Base-by-base conservation (phyloP, 805 yeast species). In the Candida alai region DNA sequence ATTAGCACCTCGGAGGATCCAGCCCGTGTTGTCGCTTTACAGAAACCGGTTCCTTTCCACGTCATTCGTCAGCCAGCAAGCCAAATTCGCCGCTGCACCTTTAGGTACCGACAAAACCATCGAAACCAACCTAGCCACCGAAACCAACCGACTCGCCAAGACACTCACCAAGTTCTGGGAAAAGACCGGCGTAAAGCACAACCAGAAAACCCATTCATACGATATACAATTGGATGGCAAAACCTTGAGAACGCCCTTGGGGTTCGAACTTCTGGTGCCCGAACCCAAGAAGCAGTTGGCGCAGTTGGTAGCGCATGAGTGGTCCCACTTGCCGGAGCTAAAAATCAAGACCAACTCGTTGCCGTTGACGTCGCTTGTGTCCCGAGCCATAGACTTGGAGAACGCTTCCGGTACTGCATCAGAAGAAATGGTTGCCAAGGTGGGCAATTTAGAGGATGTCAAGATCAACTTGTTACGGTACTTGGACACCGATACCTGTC, bases 401-500 rank as follows among this genome's bases (percentile, higher is more conserved):
- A 26, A 30, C 5, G 35, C 34, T 8, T 56, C 65, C 20, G 42
- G 41, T 0, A 56, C 60, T 2, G 60, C 62, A 3, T 68, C 70
- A 40, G 45, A 50, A 8, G 80, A 75, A 32, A 54, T 71, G 32
- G 55, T 68, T 11, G 74, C 80, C 27, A 76, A 82, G 52, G 70
- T 80, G 24, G 88, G 89, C 7, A 74, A 68, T 40, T 60, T 76
- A 27, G 73, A 69, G 4, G 74, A 73, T 27, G 74, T 86, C 14
- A 72, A 76, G 41, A 58, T 69, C 27, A 74, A 73, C 42, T 61
- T 93, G 41, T 62, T 90, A 50, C 77, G 89, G 36, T 93, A 89
- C 52, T 66, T 94, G 39, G 98, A 93, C 56, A 93, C 98, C 0
- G 99, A 93, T 58, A 88, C 97, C 2, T 65, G 95, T 42, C 68